Evolutionary conservation across 768 basidiomycete species (phyloP).

Genomic region (Russula sp.): DNA sequence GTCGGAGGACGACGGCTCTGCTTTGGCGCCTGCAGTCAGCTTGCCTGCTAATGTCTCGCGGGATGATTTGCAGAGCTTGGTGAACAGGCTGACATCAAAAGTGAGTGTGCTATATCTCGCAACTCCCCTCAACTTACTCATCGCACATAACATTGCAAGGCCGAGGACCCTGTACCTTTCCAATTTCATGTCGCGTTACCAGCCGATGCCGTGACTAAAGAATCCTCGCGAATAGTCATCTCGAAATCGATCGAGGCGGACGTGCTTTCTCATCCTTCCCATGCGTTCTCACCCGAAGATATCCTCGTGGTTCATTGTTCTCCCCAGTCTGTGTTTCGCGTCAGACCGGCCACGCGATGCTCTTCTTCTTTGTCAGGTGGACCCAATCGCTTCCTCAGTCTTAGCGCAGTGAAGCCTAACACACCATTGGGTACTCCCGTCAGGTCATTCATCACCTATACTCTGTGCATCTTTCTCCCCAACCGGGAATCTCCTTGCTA

Average conservation of each 20-base stretch:
- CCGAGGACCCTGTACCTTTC: constrained; percentile 89
- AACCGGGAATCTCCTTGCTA: constrained; percentile 84
- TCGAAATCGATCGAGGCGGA: constrained; percentile 79
- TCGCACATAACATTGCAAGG: constrained; percentile 32
- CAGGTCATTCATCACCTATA: constrained; percentile 89
- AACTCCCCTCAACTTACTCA: constrained; percentile 5
- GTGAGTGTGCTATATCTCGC: constrained; percentile 34
- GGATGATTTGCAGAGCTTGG: constrained; percentile 78
- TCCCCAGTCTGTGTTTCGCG: constrained; percentile 92
- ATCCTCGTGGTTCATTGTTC: constrained; percentile 84
- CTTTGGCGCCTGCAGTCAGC: constrained; percentile 82
- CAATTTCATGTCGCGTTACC: constrained; percentile 80
- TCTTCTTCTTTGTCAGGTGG: constrained; percentile 83
- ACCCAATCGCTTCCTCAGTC: constrained; percentile 21
- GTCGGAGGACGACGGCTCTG: constrained; percentile 73
- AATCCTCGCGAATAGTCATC: constrained; percentile 71
- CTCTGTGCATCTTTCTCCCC: constrained; percentile 95
- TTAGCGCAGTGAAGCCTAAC: no score
- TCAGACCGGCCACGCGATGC: constrained; percentile 89
- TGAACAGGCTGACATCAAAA: constrained; percentile 77
- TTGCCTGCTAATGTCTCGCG: constrained; percentile 81
- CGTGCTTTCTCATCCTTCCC: constrained; percentile 64
- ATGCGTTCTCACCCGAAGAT: constrained; percentile 76
- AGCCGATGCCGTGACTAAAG: constrained; percentile 38
- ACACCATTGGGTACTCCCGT: neutral